Evolutionary conservation across 768 basidiomycete species (phyloP).

Genomic region (Lactarius hatsudake): DNA sequence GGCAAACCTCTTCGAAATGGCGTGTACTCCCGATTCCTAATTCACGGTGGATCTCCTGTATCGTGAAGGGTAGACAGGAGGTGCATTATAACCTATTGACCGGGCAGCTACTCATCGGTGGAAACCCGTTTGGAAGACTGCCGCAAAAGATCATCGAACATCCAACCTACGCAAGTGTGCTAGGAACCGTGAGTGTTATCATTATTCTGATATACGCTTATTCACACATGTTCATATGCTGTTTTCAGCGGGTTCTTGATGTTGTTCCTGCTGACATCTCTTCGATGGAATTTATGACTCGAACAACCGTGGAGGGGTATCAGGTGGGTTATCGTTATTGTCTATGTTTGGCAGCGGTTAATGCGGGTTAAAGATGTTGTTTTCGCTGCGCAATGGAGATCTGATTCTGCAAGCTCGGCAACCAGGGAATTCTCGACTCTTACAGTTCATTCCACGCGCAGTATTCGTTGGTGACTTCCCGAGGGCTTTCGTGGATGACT

Average conservation of each 20-base stretch:
- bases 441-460: constrained; percentile 36
- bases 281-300: constrained; percentile 10
- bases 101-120: constrained; percentile 2
- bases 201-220: not conserved
- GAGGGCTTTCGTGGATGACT: constrained; percentile 31
- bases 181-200: constrained; percentile 4
- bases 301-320: not conserved
- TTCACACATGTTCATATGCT: not conserved
- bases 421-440: not conserved
- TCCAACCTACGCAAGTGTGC: not conserved
- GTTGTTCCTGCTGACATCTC: constrained; percentile 8
- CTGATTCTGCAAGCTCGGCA: not conserved
- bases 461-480: constrained; percentile 36
- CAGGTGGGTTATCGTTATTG: not conserved
- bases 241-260: constrained; percentile 4
- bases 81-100: constrained; percentile 9
- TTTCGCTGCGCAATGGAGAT: not conserved
- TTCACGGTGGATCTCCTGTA: constrained; percentile 15
- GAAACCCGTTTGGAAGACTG: constrained; percentile 4
- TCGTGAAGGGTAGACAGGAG: not conserved
- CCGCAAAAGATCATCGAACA: constrained; percentile 1
- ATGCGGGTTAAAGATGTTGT: not conserved
- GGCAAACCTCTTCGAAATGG: constrained; percentile 9
- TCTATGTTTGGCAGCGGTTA: not conserved
- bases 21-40: constrained; percentile 3